Evolutionary conservation across 2,329 filamentous ascomycete species (phyloP).

Genomic region (Fusarium haematococcum): DNA sequence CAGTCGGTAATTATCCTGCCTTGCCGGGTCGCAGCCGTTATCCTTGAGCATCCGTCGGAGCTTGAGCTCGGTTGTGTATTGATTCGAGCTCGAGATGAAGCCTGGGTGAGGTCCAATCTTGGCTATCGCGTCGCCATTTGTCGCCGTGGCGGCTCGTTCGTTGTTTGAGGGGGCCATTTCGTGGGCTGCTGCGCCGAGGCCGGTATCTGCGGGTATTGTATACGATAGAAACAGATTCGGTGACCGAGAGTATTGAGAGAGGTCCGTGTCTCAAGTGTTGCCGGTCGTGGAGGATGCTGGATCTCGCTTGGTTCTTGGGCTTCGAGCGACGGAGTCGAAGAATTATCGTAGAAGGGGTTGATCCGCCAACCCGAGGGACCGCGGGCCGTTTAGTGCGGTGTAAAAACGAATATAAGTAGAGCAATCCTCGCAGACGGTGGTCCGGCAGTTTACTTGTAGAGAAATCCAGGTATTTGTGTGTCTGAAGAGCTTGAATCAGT

Average conservation of each 20-base stretch:
- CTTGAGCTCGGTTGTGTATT: conserved; percentile 85
- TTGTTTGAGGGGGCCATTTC: conserved; percentile 32
- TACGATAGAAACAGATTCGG: neutral
- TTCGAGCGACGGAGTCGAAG: neutral
- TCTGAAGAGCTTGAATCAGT: conserved; percentile 7
- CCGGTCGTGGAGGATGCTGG: neutral
- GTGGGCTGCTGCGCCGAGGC: neutral
- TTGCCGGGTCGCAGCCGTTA: conserved; percentile 78
- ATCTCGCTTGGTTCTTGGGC: neutral
- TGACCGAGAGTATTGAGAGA: neutral
- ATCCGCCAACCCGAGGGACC: too few relatives aligned
- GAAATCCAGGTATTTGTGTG: neutral
- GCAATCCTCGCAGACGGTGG: neutral
- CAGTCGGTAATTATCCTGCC: conserved; percentile 83
- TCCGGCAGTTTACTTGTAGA: neutral
- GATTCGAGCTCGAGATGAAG: conserved; percentile 64
- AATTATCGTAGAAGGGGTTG: neutral
- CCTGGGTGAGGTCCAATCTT: conserved; percentile 60
- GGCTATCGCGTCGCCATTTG: conserved; percentile 32
- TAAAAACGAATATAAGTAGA: too few relatives aligned
- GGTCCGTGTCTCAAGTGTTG: neutral
- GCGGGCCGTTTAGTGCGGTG: neutral
- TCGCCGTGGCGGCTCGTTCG: conserved; percentile 12
- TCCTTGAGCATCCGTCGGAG: conserved; percentile 79
- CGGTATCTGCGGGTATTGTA: neutral